phyloP scores from a whole-genome alignment of 192 early-diverging fungal genomes.

The Obelidium mucronatum region DNA sequence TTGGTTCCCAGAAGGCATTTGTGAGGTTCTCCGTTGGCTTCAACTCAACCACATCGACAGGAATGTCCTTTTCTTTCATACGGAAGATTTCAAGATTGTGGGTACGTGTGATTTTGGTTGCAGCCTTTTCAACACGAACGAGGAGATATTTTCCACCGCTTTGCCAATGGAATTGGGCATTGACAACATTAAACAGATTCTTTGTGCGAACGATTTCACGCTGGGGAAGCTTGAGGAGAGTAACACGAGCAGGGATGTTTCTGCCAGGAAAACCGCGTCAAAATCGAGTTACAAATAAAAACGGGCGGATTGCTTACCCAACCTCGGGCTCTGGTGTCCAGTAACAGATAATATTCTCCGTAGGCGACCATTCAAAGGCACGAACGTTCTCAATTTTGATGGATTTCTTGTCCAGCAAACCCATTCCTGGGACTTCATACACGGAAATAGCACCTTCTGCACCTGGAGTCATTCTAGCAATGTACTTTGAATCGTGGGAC shows the following conservation, averaged over 20 bases:
- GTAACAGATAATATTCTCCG: slow-evolving; percentile 79
- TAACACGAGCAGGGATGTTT: slow-evolving; percentile 97
- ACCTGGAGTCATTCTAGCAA: slow-evolving; percentile 84
- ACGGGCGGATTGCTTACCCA: too few species aligned
- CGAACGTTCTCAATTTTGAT: slow-evolving; percentile 72
- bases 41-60: slow-evolving; percentile 96
- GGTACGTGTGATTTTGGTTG: slow-evolving; percentile 88
- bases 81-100: slow-evolving; percentile 97
- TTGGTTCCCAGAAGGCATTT: slow-evolving; percentile 97
- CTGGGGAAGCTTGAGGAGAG: slow-evolving; percentile 80
- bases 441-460: slow-evolving; percentile 73
- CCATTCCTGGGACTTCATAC: slow-evolving; percentile 95
- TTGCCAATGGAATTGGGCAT: slow-evolving; percentile 89
- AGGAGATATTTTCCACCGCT: slow-evolving; percentile 86
- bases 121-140: slow-evolving; percentile 92
- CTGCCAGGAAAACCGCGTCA: too few species aligned
- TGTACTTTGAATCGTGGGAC: slow-evolving; percentile 93
- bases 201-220: slow-evolving; percentile 92
- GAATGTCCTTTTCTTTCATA: slow-evolving; percentile 87
- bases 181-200: slow-evolving; percentile 95
- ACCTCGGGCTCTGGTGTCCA: slow-evolving; percentile 91
- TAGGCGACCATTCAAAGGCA: slow-evolving; percentile 65
- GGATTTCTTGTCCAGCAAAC: slow-evolving; percentile 90
- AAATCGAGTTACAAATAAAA: too few species aligned
- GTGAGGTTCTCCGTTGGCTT: slow-evolving; percentile 72